Conservation (phyloP, 192 early-diverging fungal species). For the Kickxella alabastrina region DNA sequence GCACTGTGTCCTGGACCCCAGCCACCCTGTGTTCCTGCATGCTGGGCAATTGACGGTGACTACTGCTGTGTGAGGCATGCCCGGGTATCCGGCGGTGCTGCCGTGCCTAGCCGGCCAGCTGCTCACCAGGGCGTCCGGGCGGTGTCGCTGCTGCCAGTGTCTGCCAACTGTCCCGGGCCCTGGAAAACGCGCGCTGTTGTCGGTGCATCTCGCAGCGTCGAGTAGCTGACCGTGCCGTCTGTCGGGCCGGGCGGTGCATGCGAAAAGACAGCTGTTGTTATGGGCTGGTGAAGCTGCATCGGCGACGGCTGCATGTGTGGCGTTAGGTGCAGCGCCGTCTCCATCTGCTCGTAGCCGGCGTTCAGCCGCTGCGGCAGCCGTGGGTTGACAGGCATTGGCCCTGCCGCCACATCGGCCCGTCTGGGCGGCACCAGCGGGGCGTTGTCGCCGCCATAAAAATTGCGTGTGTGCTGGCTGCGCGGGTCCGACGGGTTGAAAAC, state of each 20-base stretch:
- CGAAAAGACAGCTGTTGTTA: constrained; percentile 4
- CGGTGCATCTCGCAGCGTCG: constrained; percentile 17
- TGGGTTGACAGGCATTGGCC: constrained; percentile 23
- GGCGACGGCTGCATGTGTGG: constrained; percentile 17
- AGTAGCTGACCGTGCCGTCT: constrained; percentile 6
- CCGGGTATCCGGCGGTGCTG: neutral
- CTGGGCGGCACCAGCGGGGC: constrained; percentile 15
- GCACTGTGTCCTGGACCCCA: neutral
- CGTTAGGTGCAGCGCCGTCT: constrained; percentile 18
- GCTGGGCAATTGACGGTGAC: neutral
- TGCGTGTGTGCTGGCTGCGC: constrained; percentile 34
- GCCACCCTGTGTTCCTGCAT: neutral
- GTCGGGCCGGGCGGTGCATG: constrained; percentile 1
- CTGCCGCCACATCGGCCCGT: constrained; percentile 14
- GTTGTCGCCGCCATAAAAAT: constrained; percentile 10
- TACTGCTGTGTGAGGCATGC: too few species aligned
- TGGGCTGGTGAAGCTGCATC: constrained; percentile 7
- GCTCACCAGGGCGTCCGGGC: neutral
- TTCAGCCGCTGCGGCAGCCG: constrained; percentile 17
- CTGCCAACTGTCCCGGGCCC: neutral
- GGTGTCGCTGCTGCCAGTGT: neutral
- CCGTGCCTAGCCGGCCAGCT: neutral
- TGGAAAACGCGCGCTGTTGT: constrained; percentile 9
- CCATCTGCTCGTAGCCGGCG: constrained; percentile 33
- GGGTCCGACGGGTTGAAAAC: constrained; percentile 47